These are phyloP conservation scores for Kernera saxatilis DNA, from an alignment of 345 rosid genomes.

Conservation along the genomic window DNA sequence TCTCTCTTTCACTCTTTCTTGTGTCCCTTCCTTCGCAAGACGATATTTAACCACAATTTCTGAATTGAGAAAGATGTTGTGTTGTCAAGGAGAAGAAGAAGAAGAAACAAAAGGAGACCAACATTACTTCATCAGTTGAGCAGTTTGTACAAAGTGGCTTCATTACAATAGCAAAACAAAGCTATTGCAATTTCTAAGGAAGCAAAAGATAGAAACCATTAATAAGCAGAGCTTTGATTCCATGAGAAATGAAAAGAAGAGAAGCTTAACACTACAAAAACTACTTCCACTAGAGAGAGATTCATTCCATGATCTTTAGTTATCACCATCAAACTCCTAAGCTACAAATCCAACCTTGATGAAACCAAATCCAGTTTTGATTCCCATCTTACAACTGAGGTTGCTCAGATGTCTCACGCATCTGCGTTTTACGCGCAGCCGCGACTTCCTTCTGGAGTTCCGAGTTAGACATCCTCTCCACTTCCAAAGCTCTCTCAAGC, in stretches of 20 bases:
- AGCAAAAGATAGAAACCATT: not conserved
- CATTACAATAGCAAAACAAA: not conserved
- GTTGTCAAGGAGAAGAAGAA: too few species aligned
- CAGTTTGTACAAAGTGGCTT: not conserved
- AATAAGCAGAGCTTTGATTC: not conserved
- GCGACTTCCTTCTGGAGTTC: conserved; percentile 73
- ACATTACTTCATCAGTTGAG: too few species aligned
- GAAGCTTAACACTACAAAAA: not conserved
- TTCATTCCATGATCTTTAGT: not conserved
- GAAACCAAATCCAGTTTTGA: not conserved
- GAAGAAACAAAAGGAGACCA: too few species aligned
- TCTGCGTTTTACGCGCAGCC: conserved; percentile 3
- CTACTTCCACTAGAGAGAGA: not conserved
- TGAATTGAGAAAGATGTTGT: too few species aligned
- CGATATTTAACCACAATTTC: too few species aligned
- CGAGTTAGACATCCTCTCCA: conserved; percentile 69
- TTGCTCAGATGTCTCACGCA: conserved; percentile 6
- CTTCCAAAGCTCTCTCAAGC: conserved; percentile 93
- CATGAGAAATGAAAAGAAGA: not conserved
- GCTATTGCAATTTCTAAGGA: not conserved
- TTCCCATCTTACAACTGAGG: not conserved
- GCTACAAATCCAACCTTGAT: not conserved
- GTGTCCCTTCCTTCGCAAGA: too few species aligned
- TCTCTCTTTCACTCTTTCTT: too few species aligned
- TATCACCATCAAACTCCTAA: conserved; percentile 1